Conservation (phyloP, 768 basidiomycete genomes). For the Mycena galericulata region DNA sequence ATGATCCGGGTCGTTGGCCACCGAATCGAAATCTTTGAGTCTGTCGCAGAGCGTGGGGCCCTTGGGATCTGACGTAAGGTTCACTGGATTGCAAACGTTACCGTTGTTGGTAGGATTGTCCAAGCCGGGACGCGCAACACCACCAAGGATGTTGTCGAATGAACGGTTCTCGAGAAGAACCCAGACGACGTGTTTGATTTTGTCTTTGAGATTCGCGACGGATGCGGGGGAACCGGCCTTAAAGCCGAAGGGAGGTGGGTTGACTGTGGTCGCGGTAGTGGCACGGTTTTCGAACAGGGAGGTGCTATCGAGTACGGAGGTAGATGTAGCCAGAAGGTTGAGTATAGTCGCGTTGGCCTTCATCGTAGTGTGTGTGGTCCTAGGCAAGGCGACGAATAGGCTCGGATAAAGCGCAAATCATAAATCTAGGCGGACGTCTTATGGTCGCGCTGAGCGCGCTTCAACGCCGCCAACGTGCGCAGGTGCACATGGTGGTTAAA, state of each 20-base stretch:
- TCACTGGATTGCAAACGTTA: constrained; percentile 39
- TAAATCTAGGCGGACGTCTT: no score
- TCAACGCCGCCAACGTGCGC: no score
- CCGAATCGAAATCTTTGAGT: constrained; percentile 36
- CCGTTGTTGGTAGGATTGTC: constrained; percentile 39
- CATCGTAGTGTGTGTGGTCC: constrained; percentile 7
- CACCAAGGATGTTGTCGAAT: constrained; percentile 46
- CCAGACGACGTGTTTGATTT: constrained; percentile 42
- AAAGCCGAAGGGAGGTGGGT: constrained; percentile 34
- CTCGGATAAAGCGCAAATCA: no score
- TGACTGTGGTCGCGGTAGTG: neutral
- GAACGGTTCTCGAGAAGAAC: constrained; percentile 45
- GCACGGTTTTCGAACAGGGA: constrained; percentile 2
- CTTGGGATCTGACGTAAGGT: constrained; percentile 31
- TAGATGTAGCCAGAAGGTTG: constrained; percentile 30
- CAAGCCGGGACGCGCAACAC: constrained; percentile 32
- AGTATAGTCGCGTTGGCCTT: constrained; percentile 35
- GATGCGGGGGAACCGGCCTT: constrained; percentile 33
- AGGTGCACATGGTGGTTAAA: no score
- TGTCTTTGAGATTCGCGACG: constrained; percentile 35
- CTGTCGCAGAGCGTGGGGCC: constrained; percentile 38
- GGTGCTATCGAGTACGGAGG: constrained; percentile 25
- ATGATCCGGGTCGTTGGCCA: constrained; percentile 41
- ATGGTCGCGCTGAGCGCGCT: no score
- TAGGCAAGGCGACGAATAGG: neutral